These are phyloP conservation scores for barley (Hordeum vulgare) DNA, from an alignment of 176 grass and related monocot genomes.

Conservation along the genomic window MorexV3_pseudomolecules_assembly NC_058520.1:81307138-81307637, in stretches of 20 bases:
- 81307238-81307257: not conserved
- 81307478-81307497: conserved; percentile 8
- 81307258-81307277: not conserved
- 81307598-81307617: conserved; percentile 9
- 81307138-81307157: not conserved
- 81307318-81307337: not conserved
- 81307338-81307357: not conserved
- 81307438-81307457: not conserved
- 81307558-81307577: conserved; percentile 11
- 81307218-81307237: not conserved
- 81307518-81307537: conserved; percentile 24
- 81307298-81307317: not conserved
- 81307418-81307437: not conserved
- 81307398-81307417: not conserved
- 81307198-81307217: not conserved
- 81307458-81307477: not conserved
- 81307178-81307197: not conserved
- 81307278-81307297: not conserved
- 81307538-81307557: not conserved
- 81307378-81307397: not conserved
- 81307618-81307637: conserved; percentile 17
- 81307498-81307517: conserved; percentile 9
- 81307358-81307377: not conserved
- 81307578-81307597: conserved; percentile 14
- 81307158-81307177: too few species aligned